Percentiles rank a stretch among this genome's conserved stretches.
Evolutionary conservation across 2,329 filamentous ascomycete genomes (phyloP).

Genomic region (Aureobasidium sp.): DNA sequence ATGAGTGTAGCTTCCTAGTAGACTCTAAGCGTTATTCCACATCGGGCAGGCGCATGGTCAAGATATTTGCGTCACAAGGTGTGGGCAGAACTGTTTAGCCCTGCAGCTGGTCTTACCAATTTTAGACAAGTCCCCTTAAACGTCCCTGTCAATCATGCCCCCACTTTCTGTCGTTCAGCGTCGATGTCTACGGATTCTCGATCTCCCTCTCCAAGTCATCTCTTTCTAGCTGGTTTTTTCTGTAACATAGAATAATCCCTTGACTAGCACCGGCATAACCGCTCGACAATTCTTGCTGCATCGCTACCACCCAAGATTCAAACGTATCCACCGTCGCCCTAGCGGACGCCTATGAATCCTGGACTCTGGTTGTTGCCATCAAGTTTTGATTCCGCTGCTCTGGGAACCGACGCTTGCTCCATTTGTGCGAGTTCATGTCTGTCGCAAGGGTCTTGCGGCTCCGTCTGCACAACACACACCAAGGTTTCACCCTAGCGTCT

Average conservation of each 20-base stretch:
- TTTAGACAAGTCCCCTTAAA: not conserved
- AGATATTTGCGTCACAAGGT: not conserved
- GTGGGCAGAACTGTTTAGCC: not conserved
- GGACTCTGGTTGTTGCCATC: not conserved
- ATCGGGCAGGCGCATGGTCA: not conserved
- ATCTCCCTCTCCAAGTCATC: constrained; percentile 5
- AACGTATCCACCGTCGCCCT: not conserved
- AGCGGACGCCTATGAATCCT: not conserved
- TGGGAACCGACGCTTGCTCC: not conserved
- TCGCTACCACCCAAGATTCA: constrained; percentile 1
- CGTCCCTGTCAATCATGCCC: constrained; percentile 7
- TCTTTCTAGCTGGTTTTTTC: constrained; percentile 6
- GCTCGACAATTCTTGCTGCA: constrained; percentile 4
- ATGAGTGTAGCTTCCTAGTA: not conserved
- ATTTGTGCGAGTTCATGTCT: not conserved
- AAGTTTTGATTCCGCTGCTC: not conserved
- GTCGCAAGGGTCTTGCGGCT: not conserved
- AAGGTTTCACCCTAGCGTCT: constrained; percentile 5
- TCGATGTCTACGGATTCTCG: constrained; percentile 5
- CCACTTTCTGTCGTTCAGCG: constrained; percentile 6
- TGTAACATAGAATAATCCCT: constrained; percentile 5
- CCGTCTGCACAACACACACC: constrained; percentile 3
- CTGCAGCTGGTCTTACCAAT: constrained; percentile 2
- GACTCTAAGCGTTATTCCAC: not conserved
- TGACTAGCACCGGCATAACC: constrained; percentile 5